Conservation (phyloP, 1,139 yeast species). For the Pichia sp. region DNA sequence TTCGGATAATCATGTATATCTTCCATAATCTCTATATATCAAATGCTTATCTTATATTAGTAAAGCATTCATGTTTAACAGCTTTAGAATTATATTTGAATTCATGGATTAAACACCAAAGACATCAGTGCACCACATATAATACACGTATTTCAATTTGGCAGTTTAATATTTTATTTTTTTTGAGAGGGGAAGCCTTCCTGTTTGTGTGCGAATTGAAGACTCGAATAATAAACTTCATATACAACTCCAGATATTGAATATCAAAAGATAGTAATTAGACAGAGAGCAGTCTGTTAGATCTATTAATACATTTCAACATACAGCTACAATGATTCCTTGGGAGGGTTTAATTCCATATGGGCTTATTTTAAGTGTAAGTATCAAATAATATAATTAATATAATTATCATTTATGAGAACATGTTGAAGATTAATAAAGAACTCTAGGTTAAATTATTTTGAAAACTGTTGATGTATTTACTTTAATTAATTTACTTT, state of each 20-base stretch:
- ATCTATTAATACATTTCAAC: not conserved
- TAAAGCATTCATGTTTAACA: too few relatives aligned
- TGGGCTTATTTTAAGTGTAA: constrained; percentile 51
- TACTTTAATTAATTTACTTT: too few relatives aligned
- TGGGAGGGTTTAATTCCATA: constrained; percentile 68
- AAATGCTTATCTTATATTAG: too few relatives aligned
- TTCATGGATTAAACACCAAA: not conserved
- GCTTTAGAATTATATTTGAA: not conserved
- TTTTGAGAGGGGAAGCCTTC: not conserved
- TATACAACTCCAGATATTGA: too few relatives aligned
- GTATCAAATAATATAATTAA: constrained; percentile 19
- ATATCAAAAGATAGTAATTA: too few relatives aligned
- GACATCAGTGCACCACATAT: not conserved
- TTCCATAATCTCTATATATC: too few relatives aligned
- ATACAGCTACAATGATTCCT: constrained; percentile 45
- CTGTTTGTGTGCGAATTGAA: not conserved
- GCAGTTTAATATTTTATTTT: not conserved
- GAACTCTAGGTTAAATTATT: too few relatives aligned
- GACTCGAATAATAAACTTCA: not conserved
- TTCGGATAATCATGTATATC: not conserved
- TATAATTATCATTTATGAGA: too few relatives aligned
- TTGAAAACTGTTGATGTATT: too few relatives aligned
- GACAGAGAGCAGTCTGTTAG: not conserved
- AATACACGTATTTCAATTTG: not conserved
- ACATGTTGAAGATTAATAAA: too few relatives aligned